These are phyloP conservation scores for Cyberlindnera euphorbiae DNA, from an alignment of 805 yeast genomes.

Conservation along the genomic window DNA sequence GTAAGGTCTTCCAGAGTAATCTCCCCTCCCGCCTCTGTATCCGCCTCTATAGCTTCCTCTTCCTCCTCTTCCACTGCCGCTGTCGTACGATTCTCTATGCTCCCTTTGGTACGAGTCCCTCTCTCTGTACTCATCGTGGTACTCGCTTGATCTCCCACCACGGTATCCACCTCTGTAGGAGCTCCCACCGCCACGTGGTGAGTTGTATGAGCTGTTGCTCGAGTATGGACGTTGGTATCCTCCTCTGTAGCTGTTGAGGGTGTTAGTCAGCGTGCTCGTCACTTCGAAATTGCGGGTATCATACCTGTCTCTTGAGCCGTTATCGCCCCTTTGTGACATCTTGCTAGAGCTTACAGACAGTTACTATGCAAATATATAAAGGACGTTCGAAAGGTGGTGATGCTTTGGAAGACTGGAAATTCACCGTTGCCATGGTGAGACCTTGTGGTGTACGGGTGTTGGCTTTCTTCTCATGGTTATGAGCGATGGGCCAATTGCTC, in stretches of 20 bases:
- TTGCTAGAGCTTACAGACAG: too few species aligned
- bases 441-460: conserved; percentile 1
- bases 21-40: too few species aligned
- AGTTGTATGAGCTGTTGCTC: conserved; percentile 5
- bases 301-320: not conserved
- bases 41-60: conserved; percentile 5
- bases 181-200: conserved; percentile 2
- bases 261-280: conserved; percentile 4
- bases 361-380: too few species aligned
- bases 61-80: not conserved
- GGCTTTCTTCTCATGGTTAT: too few species aligned
- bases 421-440: too few species aligned
- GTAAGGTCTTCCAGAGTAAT: not conserved
- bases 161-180: conserved; percentile 1
- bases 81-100: not conserved
- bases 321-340: not conserved
- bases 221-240: conserved; percentile 13
- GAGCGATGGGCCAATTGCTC: too few species aligned
- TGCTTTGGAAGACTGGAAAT: too few species aligned
- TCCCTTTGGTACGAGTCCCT: not conserved
- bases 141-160: not conserved
- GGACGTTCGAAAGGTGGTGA: too few species aligned
- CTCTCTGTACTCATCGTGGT: not conserved
- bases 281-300: too few species aligned
- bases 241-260: conserved; percentile 8